Evolutionary conservation across 225 moss, liverwort and hornwort genomes (phyloP).

Genomic region (Marchantia polymorpha): DNA sequence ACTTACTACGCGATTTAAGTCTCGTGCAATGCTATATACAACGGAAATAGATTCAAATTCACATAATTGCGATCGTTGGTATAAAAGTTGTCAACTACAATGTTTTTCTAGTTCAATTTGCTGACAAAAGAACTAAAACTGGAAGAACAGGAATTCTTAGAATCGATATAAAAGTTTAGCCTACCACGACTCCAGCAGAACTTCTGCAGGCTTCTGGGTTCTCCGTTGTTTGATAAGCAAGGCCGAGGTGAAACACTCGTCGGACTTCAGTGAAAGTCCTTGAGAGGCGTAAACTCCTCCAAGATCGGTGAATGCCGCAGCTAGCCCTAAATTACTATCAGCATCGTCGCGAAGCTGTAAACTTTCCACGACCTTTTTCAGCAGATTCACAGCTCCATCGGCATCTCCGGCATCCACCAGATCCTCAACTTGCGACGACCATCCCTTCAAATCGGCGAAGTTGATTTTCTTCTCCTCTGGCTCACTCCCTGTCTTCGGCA

Average conservation of each 20-base stretch:
- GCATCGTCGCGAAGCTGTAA: conserved; percentile 42
- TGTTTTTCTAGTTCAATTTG: too few relatives aligned
- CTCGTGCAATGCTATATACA: too few relatives aligned
- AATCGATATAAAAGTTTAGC: background rate
- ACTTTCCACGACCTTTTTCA: conserved; percentile 55
- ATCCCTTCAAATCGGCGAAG: conserved; percentile 53
- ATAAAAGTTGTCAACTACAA: too few relatives aligned
- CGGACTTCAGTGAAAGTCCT: conserved; percentile 60
- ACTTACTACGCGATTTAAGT: too few relatives aligned
- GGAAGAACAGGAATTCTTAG: too few relatives aligned
- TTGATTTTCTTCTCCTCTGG: background rate
- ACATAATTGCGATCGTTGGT: too few relatives aligned
- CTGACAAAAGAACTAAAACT: background rate
- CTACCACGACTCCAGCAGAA: conserved; percentile 48
- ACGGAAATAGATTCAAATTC: background rate
- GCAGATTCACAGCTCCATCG: conserved; percentile 58
- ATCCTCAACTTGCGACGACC: conserved; percentile 72
- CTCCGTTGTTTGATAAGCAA: conserved; percentile 54
- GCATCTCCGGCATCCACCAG: conserved; percentile 60
- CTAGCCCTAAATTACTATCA: conserved; percentile 42
- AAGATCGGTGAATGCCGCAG: conserved; percentile 58
- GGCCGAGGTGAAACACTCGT: conserved; percentile 52
- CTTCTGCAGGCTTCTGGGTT: conserved; percentile 29
- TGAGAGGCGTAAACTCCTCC: conserved; percentile 43
- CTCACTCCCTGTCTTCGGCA: background rate